Conservation (phyloP, 495 filamentous ascomycete genomes). For the Penicillium silybi region DNA sequence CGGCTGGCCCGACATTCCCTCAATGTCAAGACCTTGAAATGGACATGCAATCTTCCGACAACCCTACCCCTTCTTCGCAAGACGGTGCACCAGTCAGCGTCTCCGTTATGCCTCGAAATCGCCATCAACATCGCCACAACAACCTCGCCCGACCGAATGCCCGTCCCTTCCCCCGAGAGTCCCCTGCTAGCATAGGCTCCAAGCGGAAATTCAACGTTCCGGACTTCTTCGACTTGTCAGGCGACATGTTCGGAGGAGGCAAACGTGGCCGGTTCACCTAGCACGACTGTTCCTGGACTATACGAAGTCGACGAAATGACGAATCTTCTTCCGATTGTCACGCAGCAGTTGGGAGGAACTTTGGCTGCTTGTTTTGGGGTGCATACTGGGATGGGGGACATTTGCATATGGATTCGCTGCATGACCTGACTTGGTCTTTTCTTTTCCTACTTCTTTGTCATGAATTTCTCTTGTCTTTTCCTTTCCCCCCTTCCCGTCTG, state of each 20-base stretch:
- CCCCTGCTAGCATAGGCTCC: conserved; percentile 56
- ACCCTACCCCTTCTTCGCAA: conserved; percentile 24
- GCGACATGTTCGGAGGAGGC: conserved; percentile 61
- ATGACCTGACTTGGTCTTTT: conserved; percentile 1
- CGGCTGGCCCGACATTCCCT: conserved; percentile 56
- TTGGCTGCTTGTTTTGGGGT: conserved; percentile 28
- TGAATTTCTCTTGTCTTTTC: conserved; percentile 4
- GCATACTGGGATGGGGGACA: conserved; percentile 39
- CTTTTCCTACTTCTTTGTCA: conserved; percentile 10
- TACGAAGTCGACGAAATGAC: conserved; percentile 37
- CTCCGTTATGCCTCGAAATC: conserved; percentile 48
- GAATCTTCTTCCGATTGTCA: conserved; percentile 38
- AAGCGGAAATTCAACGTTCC: conserved; percentile 74
- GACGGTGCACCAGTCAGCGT: conserved; percentile 45
- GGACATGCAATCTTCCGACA: conserved; percentile 54
- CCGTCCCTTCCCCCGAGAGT: conserved; percentile 39
- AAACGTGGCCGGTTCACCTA: conserved; percentile 71
- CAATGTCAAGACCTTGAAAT: conserved; percentile 60
- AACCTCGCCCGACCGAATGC: conserved; percentile 37
- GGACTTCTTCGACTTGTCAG: conserved; percentile 80
- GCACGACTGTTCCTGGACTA: conserved; percentile 17
- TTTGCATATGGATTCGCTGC: conserved; percentile 31
- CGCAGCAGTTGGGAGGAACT: conserved; percentile 31
- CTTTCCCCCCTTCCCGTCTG: conserved; percentile 8
- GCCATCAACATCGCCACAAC: conserved; percentile 44